A percentile compares a stretch with the other conserved stretches of the same genome.
Evolutionary conservation across 306 rosid species (phyloP).

Genomic region (Senna siamea): DNA sequence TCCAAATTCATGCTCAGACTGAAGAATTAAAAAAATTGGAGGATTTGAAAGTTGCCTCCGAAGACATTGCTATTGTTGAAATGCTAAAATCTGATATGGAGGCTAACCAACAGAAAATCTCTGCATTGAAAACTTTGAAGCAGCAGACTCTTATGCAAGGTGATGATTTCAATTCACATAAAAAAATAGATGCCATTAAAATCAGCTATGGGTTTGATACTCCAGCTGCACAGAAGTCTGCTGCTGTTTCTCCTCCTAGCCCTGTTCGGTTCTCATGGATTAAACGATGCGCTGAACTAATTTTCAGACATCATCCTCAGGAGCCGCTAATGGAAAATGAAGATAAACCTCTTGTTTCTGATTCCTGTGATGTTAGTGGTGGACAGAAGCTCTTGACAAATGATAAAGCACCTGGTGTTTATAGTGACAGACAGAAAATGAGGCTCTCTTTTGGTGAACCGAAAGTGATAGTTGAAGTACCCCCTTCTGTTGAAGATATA

Average conservation of each 20-base stretch:
- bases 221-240: constrained; percentile 50
- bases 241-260: constrained; percentile 52
- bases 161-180: constrained; percentile 38
- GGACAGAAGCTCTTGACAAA: constrained; percentile 40
- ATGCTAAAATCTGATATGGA: constrained; percentile 62
- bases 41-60: constrained; percentile 66
- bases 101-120: constrained; percentile 51
- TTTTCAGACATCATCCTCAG: constrained; percentile 72
- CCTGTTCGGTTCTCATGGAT: constrained; percentile 75
- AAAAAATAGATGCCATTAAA: constrained; percentile 39
- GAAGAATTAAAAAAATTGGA: constrained; percentile 77
- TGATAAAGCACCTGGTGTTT: constrained; percentile 43
- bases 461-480: constrained; percentile 87
- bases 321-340: constrained; percentile 39
- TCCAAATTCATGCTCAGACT: constrained; percentile 67
- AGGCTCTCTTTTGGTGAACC: constrained; percentile 68
- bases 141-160: constrained; percentile 42
- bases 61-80: constrained; percentile 55
- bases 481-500: constrained; percentile 47
- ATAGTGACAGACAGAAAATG: constrained; percentile 46
- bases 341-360: constrained; percentile 42
- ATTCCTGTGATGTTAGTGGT: constrained; percentile 36
- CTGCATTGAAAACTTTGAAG: constrained; percentile 52
- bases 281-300: constrained; percentile 68
- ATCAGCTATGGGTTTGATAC: constrained; percentile 52